Evolutionary conservation across 441 rosid genomes (phyloP), one percentile per base, ranked within the genome.

Genomic region (Geranium incanum): DNA sequence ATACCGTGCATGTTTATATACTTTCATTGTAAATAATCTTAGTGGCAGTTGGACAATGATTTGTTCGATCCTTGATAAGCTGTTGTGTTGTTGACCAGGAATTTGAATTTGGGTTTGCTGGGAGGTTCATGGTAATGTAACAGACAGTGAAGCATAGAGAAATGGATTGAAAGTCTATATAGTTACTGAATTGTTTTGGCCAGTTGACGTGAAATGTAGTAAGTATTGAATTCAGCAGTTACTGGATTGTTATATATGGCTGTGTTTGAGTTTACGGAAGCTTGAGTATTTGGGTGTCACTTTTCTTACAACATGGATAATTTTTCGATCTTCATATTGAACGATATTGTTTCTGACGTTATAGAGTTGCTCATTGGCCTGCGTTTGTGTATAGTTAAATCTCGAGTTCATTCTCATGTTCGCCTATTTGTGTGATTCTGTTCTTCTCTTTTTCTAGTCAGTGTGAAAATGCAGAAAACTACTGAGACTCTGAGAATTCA

Each of bases 1-100:
- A 4, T 52, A 13, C 19, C 18, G 19, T 52, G 18, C 60, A 52
- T 13, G 16, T 15, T 52, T 1, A 3, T 52, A 52, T 52, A 18
- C 19, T n/a, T 52, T 18, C 60, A 13, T 52, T 48, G 43, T 39
- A 39, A 39, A 12, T 48, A 9, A 9, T 48, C 1, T 48, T 48
- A 48, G 15, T 48, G 15, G 15, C 57, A 48, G 57, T 48, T 48
- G 57, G n/a, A 48, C 12, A 13, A 52, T 52, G 13, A 52, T 15
- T 52, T 52, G 60, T 52, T 52, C 15, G 60, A 4, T 18, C 60
- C 60, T 52, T 52, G 60, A n/a, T 52, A 52, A 52, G 60, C 13
- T 52, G 60, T n/a, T 52, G 18, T 52, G 18, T 52, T 52, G 18
- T n/a, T 52, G 60, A 52, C 60, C 60, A 52, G 60, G 60, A 13